Evolutionary conservation across 1,139 yeast species (phyloP), one percentile per base, ranked within the genome.

Genomic region (Meyerozyma elateridarum): DNA sequence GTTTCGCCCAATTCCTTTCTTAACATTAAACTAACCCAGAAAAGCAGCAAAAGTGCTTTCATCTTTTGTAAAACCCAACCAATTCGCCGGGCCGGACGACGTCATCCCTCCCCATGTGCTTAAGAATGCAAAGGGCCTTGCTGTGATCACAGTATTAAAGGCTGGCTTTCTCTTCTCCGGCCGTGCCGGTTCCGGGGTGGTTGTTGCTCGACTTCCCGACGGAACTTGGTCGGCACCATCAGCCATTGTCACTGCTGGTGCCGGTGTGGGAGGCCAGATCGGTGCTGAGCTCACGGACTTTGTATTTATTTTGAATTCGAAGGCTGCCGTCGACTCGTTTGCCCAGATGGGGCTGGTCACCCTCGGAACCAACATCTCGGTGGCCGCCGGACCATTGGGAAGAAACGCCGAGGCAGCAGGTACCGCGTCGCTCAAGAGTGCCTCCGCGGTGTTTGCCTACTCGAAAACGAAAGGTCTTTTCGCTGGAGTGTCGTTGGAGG

Each of bases 171-270:
- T 91, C 40, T 91, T 91, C 54, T 85, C 96, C 4, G 98, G 97
- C 20, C 76, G 98, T 56, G 97, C 96, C 2, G 98, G 98, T 15
- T 85, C 96, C 1, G 98, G 98, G 41, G 87, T 91, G 21, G 84
- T 91, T 41, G 93, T 91, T 18, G 96, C 97, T 5, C 70, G 97
- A 40, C 70, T 91, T 33, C 93, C 93, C 2, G 98, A 91, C 58
- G 97, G 97, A 1, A 61, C 79, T 1, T 91, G 98, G 98, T 87
- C 96, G n/a, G 93, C 97, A 1, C 98, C 98, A 2, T 82, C 95
- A 3, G 98, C 96, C 7, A 83, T 91, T 46, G 81, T 79, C 31
- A 85, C 96, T 16, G 97, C 96, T 1, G 98, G 98, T 47, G 97
- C 96, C 3, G 97, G 98, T 51, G 96, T 93, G 4, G 98, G 98